Base-by-base conservation (phyloP, 208 protist genomes). In the Trypanosomatidae sp. region DNA sequence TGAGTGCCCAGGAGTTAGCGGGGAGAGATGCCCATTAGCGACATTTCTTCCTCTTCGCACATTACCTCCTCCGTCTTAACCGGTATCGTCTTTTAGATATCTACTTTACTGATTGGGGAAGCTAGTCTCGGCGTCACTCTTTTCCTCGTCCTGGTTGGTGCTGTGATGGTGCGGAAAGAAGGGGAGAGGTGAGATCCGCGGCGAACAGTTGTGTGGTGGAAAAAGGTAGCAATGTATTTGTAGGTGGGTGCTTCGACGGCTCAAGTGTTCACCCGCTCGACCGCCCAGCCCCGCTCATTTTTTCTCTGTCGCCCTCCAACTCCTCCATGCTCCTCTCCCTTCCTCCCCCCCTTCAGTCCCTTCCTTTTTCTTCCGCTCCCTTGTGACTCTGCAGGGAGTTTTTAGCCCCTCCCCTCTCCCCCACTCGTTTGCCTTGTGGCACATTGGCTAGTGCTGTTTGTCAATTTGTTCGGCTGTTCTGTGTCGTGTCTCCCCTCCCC, bases 341-440 rank as follows among this genome's bases (percentile, higher is more conserved):
- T 78, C 70, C 47, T 80, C 2, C 41, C 33, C 39, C 49, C 19
- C 44, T 28, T 58, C 47, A 25, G 22, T 8, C 33, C n/a, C 68
- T 78, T 47, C 49, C 28, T 60, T 69, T 80, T 52, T 73, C 66
- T 67, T 58, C 59, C n/a, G 36, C 25, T 55, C 56, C 46, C 55
- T 1, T 64, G 17, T 15, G 66, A 15, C 15, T 65, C 53, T 25
- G 50, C 22, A 55, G 50, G 8, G 50, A 0, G 22, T 55, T 55
- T 19, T 69, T 52, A 15, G 15, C 33, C 22, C 46, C 41, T 36
- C n/a, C 28, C 28, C 49, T 47, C 22, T 25, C 41, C 10, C n/a
- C 28, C 28, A 28, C 66, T 6, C 33, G 17, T 62, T 62, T 1
- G 17, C 41, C 44, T 19, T 30, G 43, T 47, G 19, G 39, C 22